Evolutionary conservation across 495 filamentous ascomycete genomes (phyloP).

Genomic region (Xylona heveae): DNA sequence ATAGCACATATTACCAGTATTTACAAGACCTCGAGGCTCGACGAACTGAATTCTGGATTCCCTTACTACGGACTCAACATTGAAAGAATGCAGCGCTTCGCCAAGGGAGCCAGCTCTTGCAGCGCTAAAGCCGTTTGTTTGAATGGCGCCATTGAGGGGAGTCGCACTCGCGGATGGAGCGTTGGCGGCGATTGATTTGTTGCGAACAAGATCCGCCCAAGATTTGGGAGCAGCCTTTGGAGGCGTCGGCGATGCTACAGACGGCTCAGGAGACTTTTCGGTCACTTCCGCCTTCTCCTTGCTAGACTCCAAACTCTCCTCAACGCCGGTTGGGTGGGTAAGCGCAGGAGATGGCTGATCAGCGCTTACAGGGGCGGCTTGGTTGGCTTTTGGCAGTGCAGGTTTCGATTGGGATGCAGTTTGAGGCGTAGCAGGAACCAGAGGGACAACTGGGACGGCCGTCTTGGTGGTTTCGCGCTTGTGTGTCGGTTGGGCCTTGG

Average conservation of each 20-base stretch:
- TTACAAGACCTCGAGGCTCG: conserved; percentile 85
- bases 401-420: too few relatives aligned
- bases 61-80: conserved; percentile 25
- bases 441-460: too few relatives aligned
- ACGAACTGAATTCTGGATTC: conserved; percentile 49
- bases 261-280: too few relatives aligned
- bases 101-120: conserved; percentile 42
- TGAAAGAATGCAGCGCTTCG: conserved; percentile 48
- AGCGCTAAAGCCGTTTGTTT: conserved; percentile 23
- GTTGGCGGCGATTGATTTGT: conserved; percentile 15
- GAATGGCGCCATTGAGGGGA: conserved; percentile 9
- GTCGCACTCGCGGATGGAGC: conserved; percentile 10
- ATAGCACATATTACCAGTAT: conserved; percentile 98
- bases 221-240: conserved; percentile 32
- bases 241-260: conserved; percentile 7
- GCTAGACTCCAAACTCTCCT: too few relatives aligned
- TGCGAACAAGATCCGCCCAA: conserved; percentile 56
- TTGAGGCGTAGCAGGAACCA: too few relatives aligned
- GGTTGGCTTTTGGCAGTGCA: too few relatives aligned
- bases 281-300: not conserved
- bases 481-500: too few relatives aligned
- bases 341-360: too few relatives aligned
- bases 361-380: too few relatives aligned
- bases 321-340: too few relatives aligned
- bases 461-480: too few relatives aligned